phyloP scores from a whole-genome alignment of 352 stramenopile genomes.

The Globisporangium canariense region DNA sequence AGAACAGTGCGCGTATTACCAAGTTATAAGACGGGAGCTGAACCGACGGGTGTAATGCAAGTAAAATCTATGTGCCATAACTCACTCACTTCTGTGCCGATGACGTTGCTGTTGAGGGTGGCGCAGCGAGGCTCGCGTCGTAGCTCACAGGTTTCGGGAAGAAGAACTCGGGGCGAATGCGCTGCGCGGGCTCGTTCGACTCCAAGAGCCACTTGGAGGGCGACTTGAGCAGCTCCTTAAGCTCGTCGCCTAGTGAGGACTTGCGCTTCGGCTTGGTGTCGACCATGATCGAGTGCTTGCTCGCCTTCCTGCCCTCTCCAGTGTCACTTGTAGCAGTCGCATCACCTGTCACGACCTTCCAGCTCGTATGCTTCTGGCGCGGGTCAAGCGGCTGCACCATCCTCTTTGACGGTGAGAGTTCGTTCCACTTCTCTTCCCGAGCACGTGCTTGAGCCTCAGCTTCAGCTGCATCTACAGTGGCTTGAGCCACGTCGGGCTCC shows the following conservation, averaged over 20 bases:
- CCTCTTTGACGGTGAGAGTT: conserved; percentile 51
- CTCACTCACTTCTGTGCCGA: conserved; percentile 4
- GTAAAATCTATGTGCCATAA: too few relatives aligned
- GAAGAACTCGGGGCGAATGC: conserved; percentile 50
- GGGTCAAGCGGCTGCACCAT: conserved; percentile 44
- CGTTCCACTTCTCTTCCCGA: conserved; percentile 32
- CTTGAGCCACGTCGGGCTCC: conserved; percentile 20
- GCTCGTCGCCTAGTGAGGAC: conserved; percentile 53
- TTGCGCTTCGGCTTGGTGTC: conserved; percentile 40
- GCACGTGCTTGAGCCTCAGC: conserved; percentile 18
- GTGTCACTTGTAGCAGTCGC: neutral
- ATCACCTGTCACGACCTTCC: conserved; percentile 40
- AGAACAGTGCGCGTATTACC: neutral
- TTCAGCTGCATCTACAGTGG: conserved; percentile 8
- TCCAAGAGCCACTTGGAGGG: conserved; percentile 63
- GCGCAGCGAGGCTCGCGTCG: conserved; percentile 20
- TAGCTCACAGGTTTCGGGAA: conserved; percentile 47
- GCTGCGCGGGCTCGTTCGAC: conserved; percentile 14
- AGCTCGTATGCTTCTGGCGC: conserved; percentile 54
- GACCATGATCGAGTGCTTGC: conserved; percentile 37
- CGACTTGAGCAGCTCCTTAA: conserved; percentile 59
- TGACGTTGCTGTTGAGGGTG: neutral
- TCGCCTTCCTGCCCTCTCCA: neutral
- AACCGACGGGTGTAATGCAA: neutral
- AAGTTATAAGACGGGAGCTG: neutral